Conservation (phyloP, 2,329 filamentous ascomycete species). For the Capronia coronata region DNA sequence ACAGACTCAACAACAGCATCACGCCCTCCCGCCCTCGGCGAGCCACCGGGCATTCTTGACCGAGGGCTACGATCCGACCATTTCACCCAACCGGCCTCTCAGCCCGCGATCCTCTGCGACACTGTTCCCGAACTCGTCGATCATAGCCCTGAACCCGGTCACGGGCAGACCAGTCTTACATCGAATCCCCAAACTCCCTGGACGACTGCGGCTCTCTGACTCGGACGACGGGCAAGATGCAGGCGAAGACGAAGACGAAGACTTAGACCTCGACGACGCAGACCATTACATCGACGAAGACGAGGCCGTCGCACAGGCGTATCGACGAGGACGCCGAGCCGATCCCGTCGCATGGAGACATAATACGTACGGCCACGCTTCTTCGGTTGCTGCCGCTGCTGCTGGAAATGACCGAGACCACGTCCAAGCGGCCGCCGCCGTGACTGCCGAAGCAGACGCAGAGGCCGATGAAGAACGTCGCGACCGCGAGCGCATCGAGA, state of each 20-base stretch:
- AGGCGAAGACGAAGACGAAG: conserved; percentile 15
- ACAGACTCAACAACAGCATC: conserved; percentile 1
- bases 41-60: conserved; percentile 4
- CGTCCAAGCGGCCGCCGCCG: conserved; percentile 24
- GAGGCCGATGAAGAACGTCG: conserved; percentile 17
- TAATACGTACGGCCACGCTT: conserved; percentile 7
- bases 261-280: conserved; percentile 7
- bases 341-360: neutral
- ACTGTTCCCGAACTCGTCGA: conserved; percentile 23
- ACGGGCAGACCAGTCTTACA: conserved; percentile 26
- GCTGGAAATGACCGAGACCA: neutral
- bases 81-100: conserved; percentile 20
- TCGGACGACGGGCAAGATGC: conserved; percentile 32
- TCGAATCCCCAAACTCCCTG: conserved; percentile 38
- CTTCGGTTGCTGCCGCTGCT: too few relatives aligned
- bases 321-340: neutral
- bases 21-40: conserved; percentile 6
- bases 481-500: conserved; percentile 24
- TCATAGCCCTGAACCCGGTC: conserved; percentile 26
- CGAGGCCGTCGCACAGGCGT: neutral
- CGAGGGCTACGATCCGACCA: conserved; percentile 23
- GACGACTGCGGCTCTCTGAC: conserved; percentile 34
- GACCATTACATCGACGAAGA: conserved; percentile 5
- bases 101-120: conserved; percentile 20
- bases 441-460: conserved; percentile 27